phyloP scores from a whole-genome alignment of 2,329 filamentous ascomycete species.

The Rhynchosporium secalis region DNA sequence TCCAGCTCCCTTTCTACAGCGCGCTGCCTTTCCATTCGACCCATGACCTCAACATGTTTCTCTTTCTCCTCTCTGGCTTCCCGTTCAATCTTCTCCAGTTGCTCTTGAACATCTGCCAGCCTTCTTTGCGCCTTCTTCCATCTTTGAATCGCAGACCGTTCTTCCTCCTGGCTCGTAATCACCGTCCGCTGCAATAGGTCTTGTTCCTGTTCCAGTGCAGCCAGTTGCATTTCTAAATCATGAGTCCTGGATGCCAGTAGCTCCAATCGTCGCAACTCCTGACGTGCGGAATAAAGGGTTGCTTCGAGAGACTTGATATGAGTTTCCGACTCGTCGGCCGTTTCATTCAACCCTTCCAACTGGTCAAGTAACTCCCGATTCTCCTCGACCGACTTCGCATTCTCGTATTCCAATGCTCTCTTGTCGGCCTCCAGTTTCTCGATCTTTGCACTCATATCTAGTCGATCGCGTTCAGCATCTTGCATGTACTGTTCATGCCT shows the following conservation, averaged over 20 bases:
- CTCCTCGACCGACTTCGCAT: conserved; percentile 76
- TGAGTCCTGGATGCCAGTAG: conserved; percentile 72
- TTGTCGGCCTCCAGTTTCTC: conserved; percentile 75
- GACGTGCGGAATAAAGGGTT: conserved; percentile 74
- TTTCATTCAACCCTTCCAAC: conserved; percentile 78
- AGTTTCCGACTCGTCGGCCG: conserved; percentile 76
- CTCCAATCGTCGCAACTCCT: conserved; percentile 73
- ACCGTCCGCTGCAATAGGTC: conserved; percentile 68
- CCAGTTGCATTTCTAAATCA: conserved; percentile 77
- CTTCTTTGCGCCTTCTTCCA: conserved; percentile 85
- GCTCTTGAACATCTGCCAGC: conserved; percentile 76
- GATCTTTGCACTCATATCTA: conserved; percentile 70
- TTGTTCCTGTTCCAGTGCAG: conserved; percentile 79
- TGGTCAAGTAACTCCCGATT: conserved; percentile 80
- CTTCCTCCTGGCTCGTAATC: conserved; percentile 68
- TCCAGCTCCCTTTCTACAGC: conserved; percentile 80
- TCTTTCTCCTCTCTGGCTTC: conserved; percentile 80
- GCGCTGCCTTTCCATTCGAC: conserved; percentile 80
- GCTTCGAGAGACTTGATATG: conserved; percentile 76
- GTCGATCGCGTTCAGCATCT: conserved; percentile 83
- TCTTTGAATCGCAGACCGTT: conserved; percentile 74
- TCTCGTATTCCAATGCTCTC: conserved; percentile 70
- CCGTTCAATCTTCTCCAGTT: conserved; percentile 84
- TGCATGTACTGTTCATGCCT: conserved; percentile 94
- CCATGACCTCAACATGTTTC: conserved; percentile 77